Percentiles rank a stretch among this genome's conserved stretches.
phyloP scores from a whole-genome alignment of 306 rosid genomes.

The Prunus mira region DNA sequence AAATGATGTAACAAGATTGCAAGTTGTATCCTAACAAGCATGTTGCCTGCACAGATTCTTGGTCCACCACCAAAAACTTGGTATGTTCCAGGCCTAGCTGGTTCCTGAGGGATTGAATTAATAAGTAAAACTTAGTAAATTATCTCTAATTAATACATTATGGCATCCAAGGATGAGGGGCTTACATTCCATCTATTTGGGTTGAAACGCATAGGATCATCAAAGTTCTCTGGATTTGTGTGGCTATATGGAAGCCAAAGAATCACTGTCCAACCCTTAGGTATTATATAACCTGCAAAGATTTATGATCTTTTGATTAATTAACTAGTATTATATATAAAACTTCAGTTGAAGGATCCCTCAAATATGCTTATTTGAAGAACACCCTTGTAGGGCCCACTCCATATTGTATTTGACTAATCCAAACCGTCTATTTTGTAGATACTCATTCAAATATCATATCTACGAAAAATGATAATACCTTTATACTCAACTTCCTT shows the following conservation, averaged over 20 bases:
- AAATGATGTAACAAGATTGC: constrained; percentile 42
- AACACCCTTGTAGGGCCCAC: accelerated
- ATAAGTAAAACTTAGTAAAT: too few species aligned
- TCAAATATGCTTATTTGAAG: too few species aligned
- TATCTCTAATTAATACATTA: too few species aligned
- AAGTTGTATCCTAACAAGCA: constrained; percentile 39
- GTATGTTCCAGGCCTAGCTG: constrained; percentile 27
- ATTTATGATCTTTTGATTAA: not conserved
- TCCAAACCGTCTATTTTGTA: too few species aligned
- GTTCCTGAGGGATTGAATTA: constrained; percentile 1
- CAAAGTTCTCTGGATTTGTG: constrained; percentile 21
- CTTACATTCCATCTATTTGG: constrained; percentile 31
- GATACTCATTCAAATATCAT: too few species aligned
- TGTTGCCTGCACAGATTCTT: constrained; percentile 48
- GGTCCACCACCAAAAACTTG: constrained; percentile 38
- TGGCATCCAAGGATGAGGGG: not conserved
- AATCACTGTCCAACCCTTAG: constrained; percentile 22
- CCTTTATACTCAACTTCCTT: constrained; percentile 40
- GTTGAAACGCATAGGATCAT: constrained; percentile 30
- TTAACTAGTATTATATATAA: too few species aligned
- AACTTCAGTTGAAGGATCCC: too few species aligned
- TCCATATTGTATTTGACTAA: too few species aligned
- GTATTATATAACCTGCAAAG: constrained; percentile 32
- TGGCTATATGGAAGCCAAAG: constrained; percentile 23
- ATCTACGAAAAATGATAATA: not conserved